Percentiles rank a stretch among this genome's conserved stretches.
These are phyloP conservation scores for Tuber indicum DNA, from an alignment of 495 filamentous ascomycete species.

Conservation along the genomic window DNA sequence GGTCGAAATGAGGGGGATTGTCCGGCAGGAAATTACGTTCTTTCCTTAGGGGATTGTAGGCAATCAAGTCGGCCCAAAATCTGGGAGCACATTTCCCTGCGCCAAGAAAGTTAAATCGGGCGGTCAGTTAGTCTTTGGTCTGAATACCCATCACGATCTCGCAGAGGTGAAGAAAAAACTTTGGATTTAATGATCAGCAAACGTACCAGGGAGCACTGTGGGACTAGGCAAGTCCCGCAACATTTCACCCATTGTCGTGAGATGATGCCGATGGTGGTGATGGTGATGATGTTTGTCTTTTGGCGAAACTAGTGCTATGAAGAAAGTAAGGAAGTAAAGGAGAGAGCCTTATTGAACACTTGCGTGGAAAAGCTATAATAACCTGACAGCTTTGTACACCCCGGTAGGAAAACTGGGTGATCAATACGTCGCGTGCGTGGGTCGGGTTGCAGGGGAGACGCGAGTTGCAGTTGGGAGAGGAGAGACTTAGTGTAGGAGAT, in stretches of 20 bases:
- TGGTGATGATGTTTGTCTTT: neutral
- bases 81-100: conserved; percentile 37
- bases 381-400: neutral
- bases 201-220: conserved; percentile 27
- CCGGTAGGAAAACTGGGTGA: neutral
- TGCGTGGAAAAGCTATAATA: neutral
- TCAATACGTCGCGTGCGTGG: neutral
- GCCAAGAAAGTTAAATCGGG: conserved; percentile 45
- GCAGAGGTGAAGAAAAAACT: conserved; percentile 2
- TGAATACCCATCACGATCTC: neutral
- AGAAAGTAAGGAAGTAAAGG: neutral
- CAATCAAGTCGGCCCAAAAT: conserved; percentile 32
- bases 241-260: conserved; percentile 15
- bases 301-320: neutral
- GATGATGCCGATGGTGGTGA: too few relatives aligned
- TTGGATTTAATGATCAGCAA: neutral
- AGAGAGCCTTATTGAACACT: neutral
- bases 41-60: conserved; percentile 30
- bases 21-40: conserved; percentile 27
- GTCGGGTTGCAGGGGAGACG: conserved; percentile 3
- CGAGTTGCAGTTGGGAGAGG: neutral
- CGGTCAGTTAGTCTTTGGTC: conserved; percentile 21
- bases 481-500: neutral
- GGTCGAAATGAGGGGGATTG: conserved; percentile 19
- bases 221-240: conserved; percentile 30